These are phyloP conservation scores for Artemisia annua DNA, from an alignment of 129 eudicot species.

Conservation along the genomic window DNA sequence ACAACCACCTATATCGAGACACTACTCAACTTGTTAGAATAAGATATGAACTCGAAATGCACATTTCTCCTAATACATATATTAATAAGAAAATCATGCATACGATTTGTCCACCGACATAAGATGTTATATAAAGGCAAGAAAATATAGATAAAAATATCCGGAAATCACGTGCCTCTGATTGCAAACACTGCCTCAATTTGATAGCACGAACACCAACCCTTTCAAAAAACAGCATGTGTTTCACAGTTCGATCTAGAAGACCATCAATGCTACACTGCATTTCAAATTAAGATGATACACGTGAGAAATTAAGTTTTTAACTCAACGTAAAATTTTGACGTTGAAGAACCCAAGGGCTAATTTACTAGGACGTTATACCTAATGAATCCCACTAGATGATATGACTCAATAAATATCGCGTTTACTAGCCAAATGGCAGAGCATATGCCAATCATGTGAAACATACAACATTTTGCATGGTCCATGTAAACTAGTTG, in stretches of 20 bases:
- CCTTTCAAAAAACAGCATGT: conserved; percentile 64
- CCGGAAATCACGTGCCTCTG: conserved; percentile 48
- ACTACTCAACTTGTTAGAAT: not conserved
- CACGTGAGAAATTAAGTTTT: conserved; percentile 4
- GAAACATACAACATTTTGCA: too few relatives aligned
- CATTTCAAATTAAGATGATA: conserved; percentile 19
- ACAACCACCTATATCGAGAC: not conserved
- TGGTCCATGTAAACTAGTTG: too few relatives aligned
- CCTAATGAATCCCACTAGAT: too few relatives aligned
- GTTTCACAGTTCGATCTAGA: conserved; percentile 66
- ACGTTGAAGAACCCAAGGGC: too few relatives aligned
- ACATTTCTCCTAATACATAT: not conserved
- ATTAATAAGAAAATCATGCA: too few relatives aligned
- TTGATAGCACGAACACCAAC: conserved; percentile 63
- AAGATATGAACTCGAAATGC: not conserved
- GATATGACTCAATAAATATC: too few relatives aligned
- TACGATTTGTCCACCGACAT: too few relatives aligned
- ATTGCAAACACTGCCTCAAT: conserved; percentile 45
- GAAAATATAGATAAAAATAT: not conserved
- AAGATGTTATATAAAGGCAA: too few relatives aligned
- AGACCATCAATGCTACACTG: conserved; percentile 99
- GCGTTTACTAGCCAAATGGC: too few relatives aligned
- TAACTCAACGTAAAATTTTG: not conserved
- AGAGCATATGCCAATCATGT: too few relatives aligned
- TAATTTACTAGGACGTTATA: too few relatives aligned